Conservation (phyloP, 495 filamentous ascomycete species). For the Talaromyces liani region DNA sequence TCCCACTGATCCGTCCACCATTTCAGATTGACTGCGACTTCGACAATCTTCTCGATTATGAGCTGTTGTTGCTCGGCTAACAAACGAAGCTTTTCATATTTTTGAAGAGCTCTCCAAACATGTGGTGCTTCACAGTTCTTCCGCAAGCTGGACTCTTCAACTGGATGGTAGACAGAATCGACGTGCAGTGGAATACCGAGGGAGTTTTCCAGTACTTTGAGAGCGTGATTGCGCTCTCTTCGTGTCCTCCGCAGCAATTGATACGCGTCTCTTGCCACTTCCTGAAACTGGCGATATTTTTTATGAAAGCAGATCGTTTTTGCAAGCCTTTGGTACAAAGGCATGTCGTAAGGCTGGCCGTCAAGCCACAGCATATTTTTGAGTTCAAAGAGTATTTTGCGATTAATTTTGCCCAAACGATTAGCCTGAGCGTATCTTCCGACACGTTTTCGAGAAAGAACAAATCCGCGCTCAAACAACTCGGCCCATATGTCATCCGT, state of each 20-base stretch:
- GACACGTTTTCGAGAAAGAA: conserved; percentile 28
- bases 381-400: conserved; percentile 31
- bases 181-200: conserved; percentile 7
- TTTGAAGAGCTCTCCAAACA: conserved; percentile 28
- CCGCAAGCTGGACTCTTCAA: conserved; percentile 63
- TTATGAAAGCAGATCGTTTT: conserved; percentile 18
- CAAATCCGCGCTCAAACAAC: conserved; percentile 53
- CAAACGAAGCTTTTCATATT: conserved; percentile 29
- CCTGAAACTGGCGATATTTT: conserved; percentile 15
- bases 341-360: conserved; percentile 45
- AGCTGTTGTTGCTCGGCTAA: conserved; percentile 25
- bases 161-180: not conserved
- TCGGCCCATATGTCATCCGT: conserved; percentile 44
- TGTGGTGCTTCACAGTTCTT: conserved; percentile 30
- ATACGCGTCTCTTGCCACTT: conserved; percentile 24
- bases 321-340: conserved; percentile 46
- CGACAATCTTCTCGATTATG: conserved; percentile 16
- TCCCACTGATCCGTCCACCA: conserved; percentile 18
- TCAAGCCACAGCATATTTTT: conserved; percentile 49
- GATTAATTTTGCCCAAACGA: conserved; percentile 14
- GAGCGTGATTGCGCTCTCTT: conserved; percentile 18
- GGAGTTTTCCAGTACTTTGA: conserved; percentile 18
- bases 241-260: conserved; percentile 23
- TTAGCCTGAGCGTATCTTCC: conserved; percentile 6
- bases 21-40: conserved; percentile 10